phyloP scores from a whole-genome alignment of 129 eudicot species.

The Cynara cardunculus region DNA sequence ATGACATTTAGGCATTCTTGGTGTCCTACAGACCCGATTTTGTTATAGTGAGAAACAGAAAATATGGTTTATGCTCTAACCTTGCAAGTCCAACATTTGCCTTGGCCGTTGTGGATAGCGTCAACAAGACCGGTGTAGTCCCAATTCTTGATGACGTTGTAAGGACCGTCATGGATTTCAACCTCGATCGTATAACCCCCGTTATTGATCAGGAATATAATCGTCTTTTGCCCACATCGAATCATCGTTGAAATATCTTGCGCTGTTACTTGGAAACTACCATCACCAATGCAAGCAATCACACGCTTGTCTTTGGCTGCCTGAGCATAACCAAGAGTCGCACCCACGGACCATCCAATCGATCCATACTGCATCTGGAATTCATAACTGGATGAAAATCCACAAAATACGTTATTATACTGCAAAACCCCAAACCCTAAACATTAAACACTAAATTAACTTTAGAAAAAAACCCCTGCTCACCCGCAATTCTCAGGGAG shows the following conservation, averaged over 20 bases:
- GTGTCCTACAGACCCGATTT: not conserved
- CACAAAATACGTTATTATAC: not conserved
- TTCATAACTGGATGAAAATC: conserved; percentile 51
- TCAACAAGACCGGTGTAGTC: conserved; percentile 75
- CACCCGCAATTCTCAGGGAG: conserved; percentile 87
- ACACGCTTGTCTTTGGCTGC: conserved; percentile 78
- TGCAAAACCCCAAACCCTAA: not conserved
- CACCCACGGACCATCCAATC: conserved; percentile 95
- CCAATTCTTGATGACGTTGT: conserved; percentile 92
- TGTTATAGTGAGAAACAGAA: not conserved
- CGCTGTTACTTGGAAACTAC: conserved; percentile 78
- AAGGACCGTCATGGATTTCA: conserved; percentile 95
- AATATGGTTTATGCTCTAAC: conserved; percentile 28
- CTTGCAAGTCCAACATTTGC: conserved; percentile 88
- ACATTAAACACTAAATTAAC: not conserved
- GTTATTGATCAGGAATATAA: conserved; percentile 64
- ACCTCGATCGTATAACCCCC: conserved; percentile 97
- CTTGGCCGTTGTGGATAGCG: conserved; percentile 80
- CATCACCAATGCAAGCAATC: conserved; percentile 88
- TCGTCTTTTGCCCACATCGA: conserved; percentile 24
- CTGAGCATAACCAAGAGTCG: conserved; percentile 93
- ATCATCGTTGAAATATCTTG: conserved; percentile 35
- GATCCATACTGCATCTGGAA: conserved; percentile 98
- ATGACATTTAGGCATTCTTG: not conserved
- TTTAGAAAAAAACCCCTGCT: not conserved